Conservation (phyloP, 73 alveolate species). For the Stentor coeruleus region DNA sequence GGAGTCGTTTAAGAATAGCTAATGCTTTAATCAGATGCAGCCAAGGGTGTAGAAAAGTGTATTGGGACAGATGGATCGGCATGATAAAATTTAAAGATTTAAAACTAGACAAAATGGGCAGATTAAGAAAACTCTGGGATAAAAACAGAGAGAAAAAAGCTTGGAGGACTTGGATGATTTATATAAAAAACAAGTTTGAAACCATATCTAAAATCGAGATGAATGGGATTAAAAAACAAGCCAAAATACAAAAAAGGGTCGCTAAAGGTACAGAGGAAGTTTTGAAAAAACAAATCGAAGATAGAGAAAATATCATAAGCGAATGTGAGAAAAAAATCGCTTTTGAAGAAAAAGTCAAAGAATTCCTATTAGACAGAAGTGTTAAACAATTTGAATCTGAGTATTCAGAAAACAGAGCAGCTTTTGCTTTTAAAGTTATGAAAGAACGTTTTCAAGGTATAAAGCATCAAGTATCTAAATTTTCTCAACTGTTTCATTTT, state of each 20-base stretch:
- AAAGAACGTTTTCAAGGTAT: neutral
- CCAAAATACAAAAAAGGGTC: neutral
- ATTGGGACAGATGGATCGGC: slow-evolving; percentile 1
- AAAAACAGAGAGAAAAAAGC: neutral
- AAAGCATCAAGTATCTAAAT: neutral
- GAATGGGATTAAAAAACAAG: neutral
- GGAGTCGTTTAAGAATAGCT: neutral
- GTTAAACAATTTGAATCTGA: neutral
- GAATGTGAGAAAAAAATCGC: neutral
- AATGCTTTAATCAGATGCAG: neutral
- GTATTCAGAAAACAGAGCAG: slow-evolving; percentile 22
- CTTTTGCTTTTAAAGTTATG: slow-evolving; percentile 20
- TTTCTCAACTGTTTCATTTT: neutral
- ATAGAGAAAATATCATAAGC: neutral
- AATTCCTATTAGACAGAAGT: neutral
- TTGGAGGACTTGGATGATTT: neutral
- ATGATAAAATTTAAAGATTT: neutral
- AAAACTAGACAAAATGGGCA: neutral
- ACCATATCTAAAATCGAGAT: neutral
- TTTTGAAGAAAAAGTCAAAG: neutral
- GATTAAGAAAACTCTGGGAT: neutral
- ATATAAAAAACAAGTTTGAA: neutral
- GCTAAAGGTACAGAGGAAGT: neutral
- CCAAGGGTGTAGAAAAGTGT: neutral
- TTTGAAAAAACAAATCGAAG: neutral